Conservation (phyloP, 2,329 filamentous ascomycete species). For the Fusarium algeriense region DNA sequence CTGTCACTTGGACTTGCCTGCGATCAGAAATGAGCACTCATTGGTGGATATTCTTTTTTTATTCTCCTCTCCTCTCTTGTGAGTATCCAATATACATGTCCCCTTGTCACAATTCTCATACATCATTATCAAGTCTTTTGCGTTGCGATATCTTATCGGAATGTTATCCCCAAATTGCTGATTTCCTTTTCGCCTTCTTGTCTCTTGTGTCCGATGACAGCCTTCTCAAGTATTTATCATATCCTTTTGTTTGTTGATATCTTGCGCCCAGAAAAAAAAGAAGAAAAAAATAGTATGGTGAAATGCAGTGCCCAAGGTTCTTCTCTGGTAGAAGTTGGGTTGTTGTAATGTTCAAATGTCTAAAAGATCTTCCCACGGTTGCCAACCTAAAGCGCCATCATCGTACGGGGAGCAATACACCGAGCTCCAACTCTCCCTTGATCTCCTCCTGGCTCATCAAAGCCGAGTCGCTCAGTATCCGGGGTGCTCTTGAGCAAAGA, state of each 20-base stretch:
- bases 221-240: background rate
- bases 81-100: conserved; percentile 7
- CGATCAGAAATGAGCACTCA: background rate
- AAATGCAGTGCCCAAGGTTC: background rate
- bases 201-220: background rate
- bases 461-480: background rate
- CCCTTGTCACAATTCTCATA: background rate
- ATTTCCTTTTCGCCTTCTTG: background rate
- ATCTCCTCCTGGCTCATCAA: no score
- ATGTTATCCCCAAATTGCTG: background rate
- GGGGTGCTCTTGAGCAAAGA: background rate
- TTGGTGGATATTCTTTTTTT: background rate
- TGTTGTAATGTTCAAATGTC: background rate
- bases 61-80: background rate
- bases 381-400: background rate
- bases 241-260: background rate
- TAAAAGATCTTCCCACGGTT: background rate
- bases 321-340: background rate
- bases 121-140: background rate
- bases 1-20: background rate
- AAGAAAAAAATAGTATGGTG: background rate
- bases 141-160: background rate
- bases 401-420: background rate
- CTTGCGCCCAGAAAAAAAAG: background rate
- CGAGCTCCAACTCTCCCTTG: background rate